These are phyloP conservation scores for Collybiopsis luxurians DNA, from an alignment of 768 basidiomycete species.

Conservation along the genomic window DNA sequence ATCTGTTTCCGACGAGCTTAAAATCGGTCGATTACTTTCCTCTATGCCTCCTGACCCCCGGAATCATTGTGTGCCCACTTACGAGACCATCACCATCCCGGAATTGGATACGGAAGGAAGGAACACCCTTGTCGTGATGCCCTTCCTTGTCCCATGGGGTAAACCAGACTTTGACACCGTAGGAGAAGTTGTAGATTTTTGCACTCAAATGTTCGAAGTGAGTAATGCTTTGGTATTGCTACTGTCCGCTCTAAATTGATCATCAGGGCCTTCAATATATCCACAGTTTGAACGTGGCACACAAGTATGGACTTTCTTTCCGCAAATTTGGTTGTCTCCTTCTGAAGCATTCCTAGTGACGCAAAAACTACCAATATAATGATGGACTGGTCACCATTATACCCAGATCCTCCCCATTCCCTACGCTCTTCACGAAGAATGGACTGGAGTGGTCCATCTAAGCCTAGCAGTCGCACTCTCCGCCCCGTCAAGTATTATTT, in stretches of 20 bases:
- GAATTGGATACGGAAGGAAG: slow-evolving; percentile 14
- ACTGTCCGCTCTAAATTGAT: neutral
- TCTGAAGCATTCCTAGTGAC: too few species aligned
- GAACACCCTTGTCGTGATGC: slow-evolving; percentile 24
- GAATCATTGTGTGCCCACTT: slow-evolving; percentile 34
- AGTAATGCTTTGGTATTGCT: neutral
- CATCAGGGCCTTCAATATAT: slow-evolving; percentile 16
- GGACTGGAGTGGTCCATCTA: slow-evolving; percentile 3
- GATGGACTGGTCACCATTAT: neutral
- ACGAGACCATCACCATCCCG: slow-evolving; percentile 18
- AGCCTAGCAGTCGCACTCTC: slow-evolving; percentile 23
- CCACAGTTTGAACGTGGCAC: slow-evolving; percentile 16
- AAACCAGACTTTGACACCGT: slow-evolving; percentile 29
- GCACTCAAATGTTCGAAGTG: slow-evolving; percentile 31
- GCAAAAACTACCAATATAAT: slow-evolving; percentile 2
- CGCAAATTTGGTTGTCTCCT: neutral
- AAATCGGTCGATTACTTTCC: slow-evolving; percentile 23
- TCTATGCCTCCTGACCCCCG: slow-evolving; percentile 14
- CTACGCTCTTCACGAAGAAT: too few species aligned
- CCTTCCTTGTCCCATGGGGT: slow-evolving; percentile 20
- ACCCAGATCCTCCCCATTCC: neutral
- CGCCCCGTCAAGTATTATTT: slow-evolving; percentile 32
- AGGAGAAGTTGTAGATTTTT: slow-evolving; percentile 30
- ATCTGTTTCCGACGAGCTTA: slow-evolving; percentile 23
- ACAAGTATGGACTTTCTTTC: slow-evolving; percentile 10